Evolutionary conservation across 805 yeast genomes (phyloP).

Genomic region (Hanseniaspora singularis): DNA sequence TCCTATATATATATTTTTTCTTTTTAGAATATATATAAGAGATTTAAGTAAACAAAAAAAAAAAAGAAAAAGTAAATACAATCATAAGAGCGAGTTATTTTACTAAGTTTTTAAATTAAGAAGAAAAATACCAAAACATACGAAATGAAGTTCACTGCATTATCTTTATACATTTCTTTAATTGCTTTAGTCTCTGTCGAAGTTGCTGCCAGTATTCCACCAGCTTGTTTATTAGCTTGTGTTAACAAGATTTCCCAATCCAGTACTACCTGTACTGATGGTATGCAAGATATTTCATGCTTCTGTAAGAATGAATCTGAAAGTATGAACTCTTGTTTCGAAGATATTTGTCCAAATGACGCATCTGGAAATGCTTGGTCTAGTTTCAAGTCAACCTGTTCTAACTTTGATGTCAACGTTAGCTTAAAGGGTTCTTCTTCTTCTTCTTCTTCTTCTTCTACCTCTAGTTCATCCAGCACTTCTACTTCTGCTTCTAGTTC

Average conservation of each 20-base stretch:
- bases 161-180: constrained; percentile 8
- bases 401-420: constrained; percentile 30
- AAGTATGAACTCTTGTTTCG: constrained; percentile 51
- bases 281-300: constrained; percentile 53
- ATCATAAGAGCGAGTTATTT: too few relatives aligned
- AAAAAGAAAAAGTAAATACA: too few relatives aligned
- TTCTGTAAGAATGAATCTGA: constrained; percentile 48
- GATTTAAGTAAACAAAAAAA: too few relatives aligned
- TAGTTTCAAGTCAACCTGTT: constrained; percentile 46
- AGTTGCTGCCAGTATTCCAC: constrained; percentile 57
- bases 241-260: constrained; percentile 53
- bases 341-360: constrained; percentile 55
- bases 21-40: too few relatives aligned
- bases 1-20: too few relatives aligned
- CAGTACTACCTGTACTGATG: constrained; percentile 41
- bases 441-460: constrained; percentile 27
- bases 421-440: constrained; percentile 25
- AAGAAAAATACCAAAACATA: not conserved
- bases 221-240: constrained; percentile 87
- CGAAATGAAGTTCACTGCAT: constrained; percentile 6
- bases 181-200: constrained; percentile 18
- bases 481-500: constrained; percentile 25
- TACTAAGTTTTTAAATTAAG: too few relatives aligned
- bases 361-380: constrained; percentile 45
- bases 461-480: constrained; percentile 25